Evolutionary conservation across 768 basidiomycete species (phyloP), one percentile per base, ranked within the genome.

Genomic region (Mrakia gelida): DNA sequence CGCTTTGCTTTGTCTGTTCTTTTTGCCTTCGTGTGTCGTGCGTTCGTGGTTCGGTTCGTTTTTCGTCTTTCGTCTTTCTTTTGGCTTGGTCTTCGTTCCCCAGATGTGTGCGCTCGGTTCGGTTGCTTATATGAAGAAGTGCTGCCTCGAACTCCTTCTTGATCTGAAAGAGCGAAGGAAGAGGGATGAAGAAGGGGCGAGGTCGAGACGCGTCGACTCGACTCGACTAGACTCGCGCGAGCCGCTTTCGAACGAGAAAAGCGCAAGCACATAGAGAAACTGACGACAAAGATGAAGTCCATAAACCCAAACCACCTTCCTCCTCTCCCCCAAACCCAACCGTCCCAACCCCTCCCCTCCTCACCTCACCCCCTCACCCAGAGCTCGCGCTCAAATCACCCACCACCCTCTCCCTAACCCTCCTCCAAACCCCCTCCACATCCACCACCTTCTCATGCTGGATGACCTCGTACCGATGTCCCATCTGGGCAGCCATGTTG

Each of bases 401-500:
- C 52, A 34, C 38, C 16, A 82, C 77, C 79, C 75, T 73, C 30
- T 43, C n/a, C 56, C 52, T 54, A 13, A 81, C 16, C 18, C 67
- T 71, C 23, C 70, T 72, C 82, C 83, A 84, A 30, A 84, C 80
- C 15, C 75, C 71, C 43, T 84, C 80, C 0, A 82, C 80, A 75
- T 84, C 82, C 18, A 84, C 82, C 41, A 41, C 41, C 68, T 70
- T 75, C 23, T 63, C 38, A 16, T 81, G 81, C 68, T 67, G 28
- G 26, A 82, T 7, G 18, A 80, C 43, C 56, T 81, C 80, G 75
- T 84, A 84, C 28, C 73, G 41, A 38, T 80, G 77, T 32, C 83
- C 83, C 78, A 81, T 81, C 79, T 83, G 79, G 4, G 70, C 67
- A 21, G 82, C 81, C 82, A 84, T 82, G 71, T 83, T 82, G 73